Evolutionary conservation across 805 yeast genomes (phyloP).

Genomic region (Wickerhamomyces bovis): DNA sequence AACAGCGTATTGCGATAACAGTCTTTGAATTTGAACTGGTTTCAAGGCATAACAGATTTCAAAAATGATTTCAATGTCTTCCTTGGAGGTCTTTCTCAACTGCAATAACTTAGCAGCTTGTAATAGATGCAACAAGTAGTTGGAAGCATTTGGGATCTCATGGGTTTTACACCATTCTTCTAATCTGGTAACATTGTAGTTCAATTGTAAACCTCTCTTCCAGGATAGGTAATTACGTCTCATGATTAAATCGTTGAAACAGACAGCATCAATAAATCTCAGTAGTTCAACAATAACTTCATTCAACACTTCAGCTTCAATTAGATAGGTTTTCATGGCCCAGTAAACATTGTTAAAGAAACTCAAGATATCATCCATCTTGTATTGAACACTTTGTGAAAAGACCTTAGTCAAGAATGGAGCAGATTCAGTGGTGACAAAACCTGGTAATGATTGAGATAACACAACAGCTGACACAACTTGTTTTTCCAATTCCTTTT

Average conservation of each 20-base stretch:
- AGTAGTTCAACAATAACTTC: conserved; percentile 80
- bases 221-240: conserved; percentile 91
- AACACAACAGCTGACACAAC: conserved; percentile 92
- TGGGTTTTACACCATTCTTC: conserved; percentile 99
- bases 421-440: conserved; percentile 74
- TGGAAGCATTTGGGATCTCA: conserved; percentile 81
- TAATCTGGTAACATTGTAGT: conserved; percentile 90
- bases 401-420: conserved; percentile 83
- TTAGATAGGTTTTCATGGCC: conserved; percentile 86
- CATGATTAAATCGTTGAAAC: conserved; percentile 94
- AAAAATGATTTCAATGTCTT: conserved; percentile 85
- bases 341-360: conserved; percentile 87
- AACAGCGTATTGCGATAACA: conserved; percentile 80
- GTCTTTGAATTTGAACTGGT: conserved; percentile 92
- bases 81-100: conserved; percentile 80
- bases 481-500: conserved; percentile 83
- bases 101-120: conserved; percentile 93
- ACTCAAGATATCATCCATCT: conserved; percentile 91
- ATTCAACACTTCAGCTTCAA: conserved; percentile 78
- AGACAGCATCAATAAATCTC: conserved; percentile 81
- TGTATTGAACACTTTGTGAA: conserved; percentile 62
- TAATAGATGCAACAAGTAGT: conserved; percentile 75
- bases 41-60: conserved; percentile 92
- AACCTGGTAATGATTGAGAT: conserved; percentile 94
- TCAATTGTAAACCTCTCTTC: conserved; percentile 96